Conservation (phyloP, 2,329 filamentous ascomycete genomes). For the Arthrobotrys entomopaga region DNA sequence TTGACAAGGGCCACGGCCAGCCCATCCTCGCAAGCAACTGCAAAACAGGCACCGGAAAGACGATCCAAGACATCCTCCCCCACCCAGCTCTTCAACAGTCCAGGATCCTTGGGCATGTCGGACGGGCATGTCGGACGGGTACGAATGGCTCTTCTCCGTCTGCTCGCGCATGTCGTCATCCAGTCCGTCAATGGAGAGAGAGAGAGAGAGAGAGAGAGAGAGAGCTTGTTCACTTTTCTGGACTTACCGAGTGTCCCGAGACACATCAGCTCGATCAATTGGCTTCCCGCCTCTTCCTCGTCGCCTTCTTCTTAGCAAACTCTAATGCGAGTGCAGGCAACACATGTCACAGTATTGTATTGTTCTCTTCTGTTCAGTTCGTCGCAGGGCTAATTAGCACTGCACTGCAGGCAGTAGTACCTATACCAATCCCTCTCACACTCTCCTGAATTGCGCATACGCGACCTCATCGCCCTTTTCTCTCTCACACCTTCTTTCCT, state of each 20-base stretch:
- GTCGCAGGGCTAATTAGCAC: no score
- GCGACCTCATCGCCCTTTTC: slow-evolving; percentile 11
- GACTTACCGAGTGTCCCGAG: slow-evolving; percentile 42
- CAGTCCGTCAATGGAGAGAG: no score
- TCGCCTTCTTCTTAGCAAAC: slow-evolving; percentile 11
- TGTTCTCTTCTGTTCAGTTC: no score
- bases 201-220: no score
- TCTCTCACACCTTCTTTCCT: not conserved
- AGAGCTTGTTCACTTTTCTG: slow-evolving; percentile 15
- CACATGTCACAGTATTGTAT: no score
- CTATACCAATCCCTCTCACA: not conserved
- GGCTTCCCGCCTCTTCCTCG: slow-evolving; percentile 4
- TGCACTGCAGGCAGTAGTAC: no score
- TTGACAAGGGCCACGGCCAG: not conserved
- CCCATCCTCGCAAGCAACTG: not conserved
- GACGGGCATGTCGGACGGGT: not conserved
- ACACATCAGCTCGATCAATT: slow-evolving; percentile 4
- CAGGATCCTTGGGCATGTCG: not conserved
- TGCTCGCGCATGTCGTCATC: slow-evolving; percentile 32
- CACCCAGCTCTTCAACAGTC: not conserved
- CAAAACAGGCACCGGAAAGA: slow-evolving; percentile 22
- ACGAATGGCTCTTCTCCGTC: not conserved
- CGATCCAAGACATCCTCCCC: slow-evolving; percentile 18
- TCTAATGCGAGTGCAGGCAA: slow-evolving; percentile 40
- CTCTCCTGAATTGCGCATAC: not conserved